These are phyloP conservation scores for Helianthus tuberosus DNA, from an alignment of 129 eudicot genomes.

Conservation along the genomic window DNA sequence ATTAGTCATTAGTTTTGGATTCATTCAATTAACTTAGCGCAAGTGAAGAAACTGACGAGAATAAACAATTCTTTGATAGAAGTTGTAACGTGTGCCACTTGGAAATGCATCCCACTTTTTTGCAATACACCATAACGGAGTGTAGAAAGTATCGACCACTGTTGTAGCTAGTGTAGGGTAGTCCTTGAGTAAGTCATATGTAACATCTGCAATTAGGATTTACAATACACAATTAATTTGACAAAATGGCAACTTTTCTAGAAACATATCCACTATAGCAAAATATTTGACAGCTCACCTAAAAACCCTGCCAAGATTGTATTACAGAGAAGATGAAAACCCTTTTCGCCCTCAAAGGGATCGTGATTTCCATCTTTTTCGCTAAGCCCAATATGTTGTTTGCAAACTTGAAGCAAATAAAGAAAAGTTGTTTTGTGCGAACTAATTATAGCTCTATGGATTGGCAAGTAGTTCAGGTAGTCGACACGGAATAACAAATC, in stretches of 20 bases:
- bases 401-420: conserved; percentile 12
- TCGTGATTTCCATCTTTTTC: neutral
- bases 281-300: neutral
- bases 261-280: no score
- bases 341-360: conserved; percentile 24
- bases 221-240: no score
- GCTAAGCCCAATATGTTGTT: neutral
- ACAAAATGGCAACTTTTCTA: no score
- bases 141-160: neutral
- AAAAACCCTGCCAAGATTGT: neutral
- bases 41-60: conserved; percentile 13
- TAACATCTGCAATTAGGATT: conserved; percentile 16
- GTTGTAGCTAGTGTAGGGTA: conserved; percentile 27
- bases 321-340: conserved; percentile 9
- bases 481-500: neutral
- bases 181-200: conserved; percentile 27
- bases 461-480: neutral
- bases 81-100: conserved; percentile 29
- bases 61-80: conserved; percentile 31
- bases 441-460: conserved; percentile 21
- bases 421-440: conserved; percentile 6
- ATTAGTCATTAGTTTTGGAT: neutral
- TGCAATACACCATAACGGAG: conserved; percentile 24
- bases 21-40: neutral
- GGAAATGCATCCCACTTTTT: conserved; percentile 11